These are phyloP conservation scores for Claviceps humidiphila DNA, from an alignment of 2,329 filamentous ascomycete genomes.

Conservation along the genomic window DNA sequence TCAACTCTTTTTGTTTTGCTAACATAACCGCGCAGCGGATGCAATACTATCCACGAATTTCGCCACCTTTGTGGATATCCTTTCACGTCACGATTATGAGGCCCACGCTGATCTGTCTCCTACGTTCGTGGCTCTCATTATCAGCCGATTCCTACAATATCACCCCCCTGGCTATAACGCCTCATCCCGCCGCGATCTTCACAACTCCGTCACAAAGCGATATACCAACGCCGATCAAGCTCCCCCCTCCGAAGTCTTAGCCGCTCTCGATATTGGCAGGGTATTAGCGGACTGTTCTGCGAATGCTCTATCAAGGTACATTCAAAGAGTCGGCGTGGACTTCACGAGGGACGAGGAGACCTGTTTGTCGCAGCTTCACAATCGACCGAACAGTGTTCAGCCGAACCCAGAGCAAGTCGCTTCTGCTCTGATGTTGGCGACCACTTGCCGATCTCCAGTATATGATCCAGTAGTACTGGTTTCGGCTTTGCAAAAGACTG, in stretches of 20 bases:
- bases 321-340: constrained; percentile 62
- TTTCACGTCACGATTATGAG: constrained; percentile 51
- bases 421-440: constrained; percentile 56
- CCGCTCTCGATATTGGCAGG: constrained; percentile 55
- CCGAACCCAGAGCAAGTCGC: constrained; percentile 75
- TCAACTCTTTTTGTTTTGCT: constrained; percentile 10
- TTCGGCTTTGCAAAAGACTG: constrained; percentile 46
- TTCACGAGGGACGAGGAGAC: constrained; percentile 66
- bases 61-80: constrained; percentile 60
- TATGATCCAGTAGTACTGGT: constrained; percentile 44
- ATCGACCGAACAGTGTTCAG: constrained; percentile 39
- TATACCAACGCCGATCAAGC: constrained; percentile 51
- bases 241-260: constrained; percentile 58
- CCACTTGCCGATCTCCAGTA: constrained; percentile 41
- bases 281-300: constrained; percentile 46
- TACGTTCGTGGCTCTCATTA: constrained; percentile 61
- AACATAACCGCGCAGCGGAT: constrained; percentile 47
- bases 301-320: constrained; percentile 47
- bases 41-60: constrained; percentile 77
- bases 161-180: constrained; percentile 78
- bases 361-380: constrained; percentile 41
- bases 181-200: constrained; percentile 55
- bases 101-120: constrained; percentile 54
- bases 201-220: constrained; percentile 52
- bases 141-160: constrained; percentile 78